phyloP scores from a whole-genome alignment of 768 basidiomycete species.

The Phaffia australis region DNA sequence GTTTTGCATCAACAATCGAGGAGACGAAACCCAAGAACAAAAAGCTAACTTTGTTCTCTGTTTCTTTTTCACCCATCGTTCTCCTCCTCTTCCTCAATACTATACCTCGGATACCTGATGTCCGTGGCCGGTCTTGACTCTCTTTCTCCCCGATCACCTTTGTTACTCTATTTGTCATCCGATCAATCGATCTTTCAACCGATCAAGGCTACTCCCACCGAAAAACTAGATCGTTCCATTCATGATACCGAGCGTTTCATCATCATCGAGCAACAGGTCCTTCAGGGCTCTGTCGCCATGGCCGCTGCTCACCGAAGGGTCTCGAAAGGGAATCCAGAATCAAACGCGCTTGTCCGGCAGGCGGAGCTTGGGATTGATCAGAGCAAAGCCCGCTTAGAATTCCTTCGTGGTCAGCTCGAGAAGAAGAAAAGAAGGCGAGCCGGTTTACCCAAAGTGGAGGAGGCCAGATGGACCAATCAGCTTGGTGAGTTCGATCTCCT shows the following conservation, averaged over 20 bases:
- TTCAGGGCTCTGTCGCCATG: constrained; percentile 19
- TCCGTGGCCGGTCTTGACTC: too few relatives aligned
- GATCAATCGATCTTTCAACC: not conserved
- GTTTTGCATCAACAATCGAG: too few relatives aligned
- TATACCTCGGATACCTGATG: too few relatives aligned
- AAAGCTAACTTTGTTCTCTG: too few relatives aligned
- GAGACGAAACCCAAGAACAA: too few relatives aligned
- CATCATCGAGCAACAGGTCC: constrained; percentile 24
- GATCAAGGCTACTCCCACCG: constrained; percentile 11
- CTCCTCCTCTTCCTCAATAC: too few relatives aligned
- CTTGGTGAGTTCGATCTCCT: constrained; percentile 16
- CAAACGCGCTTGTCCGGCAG: constrained; percentile 24
- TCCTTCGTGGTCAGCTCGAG: constrained; percentile 24
- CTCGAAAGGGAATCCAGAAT: constrained; percentile 12
- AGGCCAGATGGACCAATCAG: constrained; percentile 24
- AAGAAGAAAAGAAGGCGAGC: constrained; percentile 24
- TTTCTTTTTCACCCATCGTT: too few relatives aligned
- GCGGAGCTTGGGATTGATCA: constrained; percentile 23
- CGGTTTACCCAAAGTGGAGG: constrained; percentile 19
- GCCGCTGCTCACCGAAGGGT: constrained; percentile 22
- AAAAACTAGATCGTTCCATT: constrained; percentile 24
- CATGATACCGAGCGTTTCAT: constrained; percentile 26
- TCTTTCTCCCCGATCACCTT: not conserved
- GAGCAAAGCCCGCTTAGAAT: constrained; percentile 20
- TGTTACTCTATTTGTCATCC: not conserved